phyloP scores from a whole-genome alignment of 768 basidiomycete genomes.

The Hygrocybe punicea region DNA sequence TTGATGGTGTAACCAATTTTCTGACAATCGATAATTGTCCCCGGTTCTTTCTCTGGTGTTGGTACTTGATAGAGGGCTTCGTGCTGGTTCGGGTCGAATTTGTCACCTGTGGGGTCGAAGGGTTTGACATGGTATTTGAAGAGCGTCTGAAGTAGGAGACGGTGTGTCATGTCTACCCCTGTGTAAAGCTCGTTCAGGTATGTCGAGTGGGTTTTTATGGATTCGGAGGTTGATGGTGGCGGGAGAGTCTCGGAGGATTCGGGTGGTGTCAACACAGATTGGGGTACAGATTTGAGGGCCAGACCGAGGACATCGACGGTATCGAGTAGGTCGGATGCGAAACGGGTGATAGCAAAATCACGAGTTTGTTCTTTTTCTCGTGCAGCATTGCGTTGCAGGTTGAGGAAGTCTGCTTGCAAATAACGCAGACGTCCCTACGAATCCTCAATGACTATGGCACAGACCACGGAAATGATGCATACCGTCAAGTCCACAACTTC shows the following conservation, averaged over 20 bases:
- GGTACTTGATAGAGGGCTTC: slow-evolving; percentile 95
- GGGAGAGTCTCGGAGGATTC: slow-evolving; percentile 20
- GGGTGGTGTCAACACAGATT: slow-evolving; percentile 38
- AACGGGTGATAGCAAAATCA: slow-evolving; percentile 89
- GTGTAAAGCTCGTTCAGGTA: slow-evolving; percentile 70
- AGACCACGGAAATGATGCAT: slow-evolving; percentile 26
- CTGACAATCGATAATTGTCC: slow-evolving; percentile 86
- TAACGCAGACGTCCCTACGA: slow-evolving; percentile 82
- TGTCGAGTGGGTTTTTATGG: slow-evolving; percentile 53
- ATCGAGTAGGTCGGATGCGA: slow-evolving; percentile 85
- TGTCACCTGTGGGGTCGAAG: slow-evolving; percentile 88
- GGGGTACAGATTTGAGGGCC: slow-evolving; percentile 77
- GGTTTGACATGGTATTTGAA: slow-evolving; percentile 89
- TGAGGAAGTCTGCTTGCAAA: slow-evolving; percentile 92
- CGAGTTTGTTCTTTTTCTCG: slow-evolving; percentile 89
- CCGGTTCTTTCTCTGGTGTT: slow-evolving; percentile 83
- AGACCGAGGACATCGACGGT: slow-evolving; percentile 87
- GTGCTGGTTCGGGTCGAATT: slow-evolving; percentile 92
- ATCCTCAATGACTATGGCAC: slow-evolving; percentile 9
- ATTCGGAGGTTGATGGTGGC: slow-evolving; percentile 26
- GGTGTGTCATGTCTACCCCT: slow-evolving; percentile 91
- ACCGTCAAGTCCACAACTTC: slow-evolving; percentile 85
- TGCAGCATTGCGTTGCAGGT: slow-evolving; percentile 86
- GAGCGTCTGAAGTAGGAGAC: slow-evolving; percentile 82
- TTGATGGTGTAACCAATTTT: slow-evolving; percentile 94